phyloP scores from a whole-genome alignment of 2,329 filamentous ascomycete species.

The Fusarium solani-melongenae region DNA sequence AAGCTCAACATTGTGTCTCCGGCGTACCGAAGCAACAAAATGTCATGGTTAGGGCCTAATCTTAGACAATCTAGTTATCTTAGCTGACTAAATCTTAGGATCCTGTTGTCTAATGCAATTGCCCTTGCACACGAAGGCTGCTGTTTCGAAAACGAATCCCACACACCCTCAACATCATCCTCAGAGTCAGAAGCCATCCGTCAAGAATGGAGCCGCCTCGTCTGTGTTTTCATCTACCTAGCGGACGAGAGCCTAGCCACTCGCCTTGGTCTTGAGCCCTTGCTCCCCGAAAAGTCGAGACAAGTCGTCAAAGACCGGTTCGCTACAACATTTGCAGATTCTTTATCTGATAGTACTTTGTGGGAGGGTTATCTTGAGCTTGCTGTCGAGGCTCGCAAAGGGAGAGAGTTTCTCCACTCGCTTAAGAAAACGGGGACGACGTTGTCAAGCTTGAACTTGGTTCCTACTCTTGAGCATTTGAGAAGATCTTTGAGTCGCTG shows the following conservation, averaged over 20 bases:
- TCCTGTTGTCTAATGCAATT: slow-evolving; percentile 28
- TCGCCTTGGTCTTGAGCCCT: slow-evolving; percentile 20
- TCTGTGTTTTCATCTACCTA: slow-evolving; percentile 30
- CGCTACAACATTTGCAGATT: slow-evolving; percentile 20
- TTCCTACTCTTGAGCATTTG: slow-evolving; percentile 16
- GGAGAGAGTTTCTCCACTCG: slow-evolving; percentile 22
- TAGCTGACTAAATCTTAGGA: slow-evolving; percentile 2
- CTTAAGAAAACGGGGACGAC: not conserved
- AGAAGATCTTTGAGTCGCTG: slow-evolving; percentile 10
- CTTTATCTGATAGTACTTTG: slow-evolving; percentile 8
- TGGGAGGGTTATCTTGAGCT: slow-evolving; percentile 31
- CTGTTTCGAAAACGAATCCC: slow-evolving; percentile 20
- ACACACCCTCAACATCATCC: not conserved
- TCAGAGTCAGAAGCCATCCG: not conserved
- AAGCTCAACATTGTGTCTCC: slow-evolving; percentile 29
- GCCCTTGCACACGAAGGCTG: slow-evolving; percentile 24
- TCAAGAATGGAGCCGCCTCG: slow-evolving; percentile 23
- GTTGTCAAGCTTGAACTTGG: not conserved
- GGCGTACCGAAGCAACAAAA: slow-evolving; percentile 31
- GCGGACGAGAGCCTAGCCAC: slow-evolving; percentile 22
- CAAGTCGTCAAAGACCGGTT: slow-evolving; percentile 23
- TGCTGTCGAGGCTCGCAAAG: slow-evolving; percentile 14
- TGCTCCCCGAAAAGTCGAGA: slow-evolving; percentile 24
- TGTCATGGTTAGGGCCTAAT: slow-evolving; percentile 8
- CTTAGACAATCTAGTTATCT: too few relatives aligned